Evolutionary conservation across 2,329 filamentous ascomycete genomes (phyloP).

Genomic region (Penicillium corylophilum): DNA sequence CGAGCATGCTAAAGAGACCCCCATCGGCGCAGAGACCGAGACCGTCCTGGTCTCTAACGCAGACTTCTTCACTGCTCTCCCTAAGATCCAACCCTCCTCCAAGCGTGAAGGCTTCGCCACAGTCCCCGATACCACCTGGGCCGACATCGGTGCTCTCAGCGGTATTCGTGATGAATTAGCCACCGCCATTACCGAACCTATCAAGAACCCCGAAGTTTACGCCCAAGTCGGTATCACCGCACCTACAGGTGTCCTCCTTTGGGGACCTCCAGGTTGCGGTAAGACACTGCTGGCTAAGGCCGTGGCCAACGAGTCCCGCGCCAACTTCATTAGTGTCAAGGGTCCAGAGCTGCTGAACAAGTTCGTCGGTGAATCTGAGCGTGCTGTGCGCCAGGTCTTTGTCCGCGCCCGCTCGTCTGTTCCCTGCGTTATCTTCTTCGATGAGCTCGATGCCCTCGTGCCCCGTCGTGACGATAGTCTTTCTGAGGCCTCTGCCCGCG

Average conservation of each 20-base stretch:
- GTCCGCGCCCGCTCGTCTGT: constrained; percentile 79
- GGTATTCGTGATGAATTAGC: constrained; percentile 78
- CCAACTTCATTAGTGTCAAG: constrained; percentile 98
- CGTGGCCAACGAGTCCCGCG: constrained; percentile 90
- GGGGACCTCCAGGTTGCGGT: constrained; percentile 94
- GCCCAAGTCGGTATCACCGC: constrained; percentile 73
- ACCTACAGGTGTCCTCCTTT: constrained; percentile 85
- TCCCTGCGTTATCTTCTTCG: constrained; percentile 96
- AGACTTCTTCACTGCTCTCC: constrained; percentile 73
- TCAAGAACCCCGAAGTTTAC: constrained; percentile 77
- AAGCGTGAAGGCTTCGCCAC: constrained; percentile 94
- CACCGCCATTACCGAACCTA: constrained; percentile 85
- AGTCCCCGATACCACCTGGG: constrained; percentile 90
- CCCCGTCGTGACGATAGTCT: constrained; percentile 76
- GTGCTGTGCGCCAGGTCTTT: constrained; percentile 89
- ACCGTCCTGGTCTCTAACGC: constrained; percentile 60
- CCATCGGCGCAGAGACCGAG: constrained; percentile 55
- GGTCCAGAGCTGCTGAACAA: constrained; percentile 96
- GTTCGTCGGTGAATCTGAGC: constrained; percentile 94
- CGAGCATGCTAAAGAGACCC: constrained; percentile 52
- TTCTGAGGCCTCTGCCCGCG: constrained; percentile 79
- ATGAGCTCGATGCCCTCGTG: constrained; percentile 91
- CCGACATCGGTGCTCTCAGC: constrained; percentile 81
- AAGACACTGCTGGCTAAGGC: constrained; percentile 96
- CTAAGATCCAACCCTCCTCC: constrained; percentile 73